phyloP scores from a whole-genome alignment of 2,329 filamentous ascomycete genomes.

The Sarocladium brachiariae region DNA sequence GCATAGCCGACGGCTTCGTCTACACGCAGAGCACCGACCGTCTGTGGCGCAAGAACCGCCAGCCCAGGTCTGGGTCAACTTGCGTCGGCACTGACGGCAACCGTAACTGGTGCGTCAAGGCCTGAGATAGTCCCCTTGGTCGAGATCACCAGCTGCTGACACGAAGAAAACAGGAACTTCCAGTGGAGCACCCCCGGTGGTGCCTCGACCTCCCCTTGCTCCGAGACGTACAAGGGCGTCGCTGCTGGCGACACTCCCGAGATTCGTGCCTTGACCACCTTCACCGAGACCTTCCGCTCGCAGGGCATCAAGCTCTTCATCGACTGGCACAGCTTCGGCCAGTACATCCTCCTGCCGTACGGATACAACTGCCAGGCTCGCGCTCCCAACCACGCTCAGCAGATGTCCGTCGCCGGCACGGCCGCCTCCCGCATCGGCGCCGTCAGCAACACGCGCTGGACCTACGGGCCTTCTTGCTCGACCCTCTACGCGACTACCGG shows the following conservation, averaged over 20 bases:
- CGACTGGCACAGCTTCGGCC: slow-evolving; percentile 53
- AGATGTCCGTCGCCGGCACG: slow-evolving; percentile 25
- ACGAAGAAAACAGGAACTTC: slow-evolving; percentile 9
- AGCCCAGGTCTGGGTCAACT: slow-evolving; percentile 27
- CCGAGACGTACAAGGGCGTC: slow-evolving; percentile 34
- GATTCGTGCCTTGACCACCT: slow-evolving; percentile 29
- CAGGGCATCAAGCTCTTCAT: slow-evolving; percentile 49
- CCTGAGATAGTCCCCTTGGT: too few relatives aligned
- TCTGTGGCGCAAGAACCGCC: slow-evolving; percentile 57
- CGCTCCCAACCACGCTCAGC: slow-evolving; percentile 27
- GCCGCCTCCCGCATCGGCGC: slow-evolving; percentile 14
- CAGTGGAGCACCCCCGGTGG: slow-evolving; percentile 18
- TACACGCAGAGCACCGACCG: slow-evolving; percentile 50
- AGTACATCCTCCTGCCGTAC: slow-evolving; percentile 35
- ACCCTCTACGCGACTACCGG: slow-evolving; percentile 16
- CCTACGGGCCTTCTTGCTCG: slow-evolving; percentile 16
- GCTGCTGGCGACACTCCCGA: slow-evolving; percentile 36
- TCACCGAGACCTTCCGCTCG: slow-evolving; percentile 12
- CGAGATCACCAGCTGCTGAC: too few relatives aligned
- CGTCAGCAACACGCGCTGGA: slow-evolving; percentile 15
- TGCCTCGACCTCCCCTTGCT: slow-evolving; percentile 38
- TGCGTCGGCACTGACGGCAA: slow-evolving; percentile 52
- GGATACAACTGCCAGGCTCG: slow-evolving; percentile 33
- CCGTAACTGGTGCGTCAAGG: slow-evolving; percentile 43
- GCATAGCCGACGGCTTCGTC: slow-evolving; percentile 38